Evolutionary conservation across 1,284 basidiomycete species (phyloP), one percentile per base, ranked within the genome.

Genomic region (Fistulinella cinereoalba): DNA sequence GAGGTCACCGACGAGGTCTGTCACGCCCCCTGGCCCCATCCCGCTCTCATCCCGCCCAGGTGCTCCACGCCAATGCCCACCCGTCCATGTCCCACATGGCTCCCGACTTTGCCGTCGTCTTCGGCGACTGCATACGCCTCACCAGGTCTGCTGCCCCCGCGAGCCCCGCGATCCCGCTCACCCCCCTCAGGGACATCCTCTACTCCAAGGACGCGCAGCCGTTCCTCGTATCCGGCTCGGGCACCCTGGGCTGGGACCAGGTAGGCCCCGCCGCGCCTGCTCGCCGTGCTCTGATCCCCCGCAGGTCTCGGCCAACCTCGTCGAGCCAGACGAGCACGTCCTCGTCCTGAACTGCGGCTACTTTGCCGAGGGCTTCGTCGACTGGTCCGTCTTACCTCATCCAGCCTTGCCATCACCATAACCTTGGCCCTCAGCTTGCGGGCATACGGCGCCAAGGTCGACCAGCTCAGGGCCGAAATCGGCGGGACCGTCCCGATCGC

Each of bases 161-260:
- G 2, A 43, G 29, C 11, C 36, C 18, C 43, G 27, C 12, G 24
- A 38, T n/a, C 21, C 6, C 22, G 13, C 11, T 50, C 40, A 56
- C 22, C 2, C 15, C 29, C 22, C 11, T 45, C 10, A 86, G 88
- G 53, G 74, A 89, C 45, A 82, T 96, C 4, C 70, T 97, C 37
- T 83, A 84, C 68, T 84, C 93, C 32, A 76, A 81, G 49, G 72
- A 75, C 28, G 87, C 77, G 1, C 95, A 97, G 64, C 88, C 92
- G 1, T 90, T 98, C 73, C 72, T 97, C 57, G 87, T 97, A 45
- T 83, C 93, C 24, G 96, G 96, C 2, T 90, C 86, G 41, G 95
- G 95, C n/a, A 98, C 95, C 3, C 74, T 98, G 31, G 95, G 95
- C 27, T 97, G 95, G 93, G 85, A 88, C 63, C 84, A 88, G 79